Evolutionary conservation across 148 eudicot genomes (phyloP).

Genomic region (Chenopodium quinoa): DNA sequence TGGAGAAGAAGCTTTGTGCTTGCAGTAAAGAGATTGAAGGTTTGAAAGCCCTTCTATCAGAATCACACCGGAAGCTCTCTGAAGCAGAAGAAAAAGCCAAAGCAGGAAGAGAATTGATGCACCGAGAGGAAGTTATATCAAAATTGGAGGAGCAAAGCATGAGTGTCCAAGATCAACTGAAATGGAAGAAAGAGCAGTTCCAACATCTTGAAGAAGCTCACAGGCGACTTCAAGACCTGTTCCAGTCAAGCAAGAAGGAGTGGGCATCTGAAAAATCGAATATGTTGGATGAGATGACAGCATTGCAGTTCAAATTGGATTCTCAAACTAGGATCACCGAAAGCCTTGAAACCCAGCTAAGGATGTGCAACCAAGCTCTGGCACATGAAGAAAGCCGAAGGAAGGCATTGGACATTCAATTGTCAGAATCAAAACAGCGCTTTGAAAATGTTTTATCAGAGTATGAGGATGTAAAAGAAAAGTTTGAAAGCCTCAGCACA

Average conservation of each 20-base stretch:
- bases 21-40: conserved; percentile 46
- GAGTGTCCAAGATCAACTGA: conserved; percentile 50
- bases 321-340: conserved; percentile 56
- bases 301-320: conserved; percentile 56
- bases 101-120: conserved; percentile 39
- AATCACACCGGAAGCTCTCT: conserved; percentile 38
- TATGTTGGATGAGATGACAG: conserved; percentile 50
- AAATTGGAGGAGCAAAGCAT: conserved; percentile 59
- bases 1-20: conserved; percentile 40
- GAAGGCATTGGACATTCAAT: conserved; percentile 52
- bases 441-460: conserved; percentile 52
- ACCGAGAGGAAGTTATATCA: conserved; percentile 49
- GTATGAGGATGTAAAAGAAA: conserved; percentile 50
- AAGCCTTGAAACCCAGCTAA: conserved; percentile 45
- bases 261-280: conserved; percentile 56
- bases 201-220: conserved; percentile 80
- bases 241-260: conserved; percentile 47
- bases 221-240: conserved; percentile 48
- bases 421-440: conserved; percentile 52
- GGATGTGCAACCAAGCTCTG: conserved; percentile 65
- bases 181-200: conserved; percentile 83
- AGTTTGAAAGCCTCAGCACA: conserved; percentile 46
- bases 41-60: conserved; percentile 44
- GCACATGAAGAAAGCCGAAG: conserved; percentile 75
- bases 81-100: conserved; percentile 47